Evolutionary conservation across 805 yeast species (phyloP).

Genomic region (Lipomyces japonicus): DNA sequence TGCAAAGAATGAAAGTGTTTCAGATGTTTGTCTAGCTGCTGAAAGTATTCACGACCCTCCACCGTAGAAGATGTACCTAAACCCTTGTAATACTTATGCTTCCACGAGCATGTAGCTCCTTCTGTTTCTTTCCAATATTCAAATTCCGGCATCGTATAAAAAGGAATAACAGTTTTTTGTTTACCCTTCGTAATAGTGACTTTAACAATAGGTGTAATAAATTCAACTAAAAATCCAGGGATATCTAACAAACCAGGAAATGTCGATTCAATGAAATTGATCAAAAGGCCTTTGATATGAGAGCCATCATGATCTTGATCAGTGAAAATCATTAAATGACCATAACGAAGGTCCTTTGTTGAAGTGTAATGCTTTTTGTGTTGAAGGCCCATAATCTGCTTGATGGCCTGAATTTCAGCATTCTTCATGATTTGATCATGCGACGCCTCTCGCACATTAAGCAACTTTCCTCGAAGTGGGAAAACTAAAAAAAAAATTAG

Average conservation of each 20-base stretch:
- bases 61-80: conserved; percentile 86
- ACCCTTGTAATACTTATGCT: conserved; percentile 96
- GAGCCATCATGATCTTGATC: conserved; percentile 99
- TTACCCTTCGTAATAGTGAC: conserved; percentile 64
- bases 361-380: conserved; percentile 82
- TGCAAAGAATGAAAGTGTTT: conserved; percentile 79
- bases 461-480: conserved; percentile 90
- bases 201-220: conserved; percentile 94
- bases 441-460: conserved; percentile 94
- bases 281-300: conserved; percentile 92
- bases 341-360: conserved; percentile 76
- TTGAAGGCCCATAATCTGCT: conserved; percentile 91
- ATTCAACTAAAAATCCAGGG: conserved; percentile 89
- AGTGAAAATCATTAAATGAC: conserved; percentile 98
- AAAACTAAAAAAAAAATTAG: conserved; percentile 51
- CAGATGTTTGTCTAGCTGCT: conserved; percentile 77
- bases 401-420: conserved; percentile 90
- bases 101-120: conserved; percentile 72
- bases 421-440: conserved; percentile 93
- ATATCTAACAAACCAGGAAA: conserved; percentile 89
- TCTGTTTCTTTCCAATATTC: conserved; percentile 88
- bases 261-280: conserved; percentile 86
- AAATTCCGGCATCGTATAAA: conserved; percentile 93
- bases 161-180: conserved; percentile 53
- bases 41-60: conserved; percentile 85